Percentiles rank a stretch among this genome's conserved stretches.
phyloP scores from a whole-genome alignment of 1,139 yeast genomes.

The Starmera stellimalicola region DNA sequence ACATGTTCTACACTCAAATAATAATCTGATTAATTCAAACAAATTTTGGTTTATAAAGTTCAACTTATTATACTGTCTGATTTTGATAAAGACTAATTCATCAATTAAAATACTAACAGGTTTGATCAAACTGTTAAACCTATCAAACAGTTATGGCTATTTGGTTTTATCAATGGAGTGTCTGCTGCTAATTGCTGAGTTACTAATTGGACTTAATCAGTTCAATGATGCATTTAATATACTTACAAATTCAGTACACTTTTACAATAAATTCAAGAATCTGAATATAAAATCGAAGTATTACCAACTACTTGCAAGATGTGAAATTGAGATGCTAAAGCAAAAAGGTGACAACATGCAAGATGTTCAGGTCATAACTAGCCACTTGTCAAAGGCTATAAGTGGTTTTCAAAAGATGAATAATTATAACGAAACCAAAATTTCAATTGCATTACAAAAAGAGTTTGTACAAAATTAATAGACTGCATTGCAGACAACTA shows the following conservation, averaged over 20 bases:
- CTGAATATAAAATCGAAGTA: constrained; percentile 28
- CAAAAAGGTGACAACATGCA: constrained; percentile 1
- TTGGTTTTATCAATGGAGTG: constrained; percentile 32
- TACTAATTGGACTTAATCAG: constrained; percentile 29
- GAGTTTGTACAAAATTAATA: constrained; percentile 1
- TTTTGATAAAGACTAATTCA: constrained; percentile 29
- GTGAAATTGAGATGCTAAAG: constrained; percentile 11
- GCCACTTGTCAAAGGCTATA: constrained; percentile 33
- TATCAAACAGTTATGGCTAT: constrained; percentile 34
- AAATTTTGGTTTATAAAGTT: constrained; percentile 33
- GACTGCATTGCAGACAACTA: background rate
- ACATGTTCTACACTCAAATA: constrained; percentile 18
- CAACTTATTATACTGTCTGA: constrained; percentile 34
- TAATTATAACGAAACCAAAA: constrained; percentile 29
- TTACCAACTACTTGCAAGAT: constrained; percentile 29
- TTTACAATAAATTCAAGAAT: constrained; percentile 28
- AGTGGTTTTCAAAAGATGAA: constrained; percentile 31
- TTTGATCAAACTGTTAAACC: constrained; percentile 34
- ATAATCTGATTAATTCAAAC: constrained; percentile 23
- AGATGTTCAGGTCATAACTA: constrained; percentile 20
- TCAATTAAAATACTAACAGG: constrained; percentile 35
- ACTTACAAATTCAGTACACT: constrained; percentile 31
- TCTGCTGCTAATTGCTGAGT: constrained; percentile 28
- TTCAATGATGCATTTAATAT: constrained; percentile 30
- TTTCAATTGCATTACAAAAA: constrained; percentile 19